Evolutionary conservation across 768 basidiomycete genomes (phyloP), one percentile per base, ranked within the genome.

Genomic region (Suillus sp.): DNA sequence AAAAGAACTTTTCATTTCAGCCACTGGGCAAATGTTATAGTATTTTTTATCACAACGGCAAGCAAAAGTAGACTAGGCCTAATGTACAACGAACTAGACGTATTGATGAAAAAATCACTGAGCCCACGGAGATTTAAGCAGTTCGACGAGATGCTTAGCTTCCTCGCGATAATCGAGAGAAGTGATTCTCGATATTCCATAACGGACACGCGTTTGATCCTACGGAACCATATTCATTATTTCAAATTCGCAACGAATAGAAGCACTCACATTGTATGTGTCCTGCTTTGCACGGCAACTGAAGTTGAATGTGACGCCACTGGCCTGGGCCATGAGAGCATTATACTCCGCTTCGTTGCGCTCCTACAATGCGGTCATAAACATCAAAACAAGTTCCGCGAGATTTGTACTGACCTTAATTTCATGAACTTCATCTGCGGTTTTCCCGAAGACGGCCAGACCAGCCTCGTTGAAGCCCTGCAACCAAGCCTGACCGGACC

Each of bases 381-480:
- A 1, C 37, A 40, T 18, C 22, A 9, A 10, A 7, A 22, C 58
- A 51, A 30, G 4, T 16, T 18, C 2, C 1, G 53, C 1, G 14
- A 54, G 2, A 4, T 45, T 32, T 60, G 6, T 22, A 57, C 68
- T 43, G 57, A 91, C 93, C 81, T 84, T 91, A 65, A 95, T 80
- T n/a, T 80, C 82, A 61, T 88, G 75, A 48, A 99, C 73, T 16
- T 95, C 89, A 68, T 95, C 86, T 13, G 93, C 96, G 37, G 84
- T 77, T 78, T 86, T 89, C 32, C 86, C 90, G 65, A 98, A 88
- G 18, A 99, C 76, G 4, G 80, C 78, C 59, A 86, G 75, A 5
- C 95, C 97, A 38, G 90, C 86, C 7, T 99, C 96, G 72, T 99
- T 96, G 82, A 99, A 99, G 4, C 92, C 94, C 66, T 93, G 92